These are phyloP conservation scores for Brasenia schreberi DNA, from an alignment of 164 flowering plant species.

Conservation along the genomic window DNA sequence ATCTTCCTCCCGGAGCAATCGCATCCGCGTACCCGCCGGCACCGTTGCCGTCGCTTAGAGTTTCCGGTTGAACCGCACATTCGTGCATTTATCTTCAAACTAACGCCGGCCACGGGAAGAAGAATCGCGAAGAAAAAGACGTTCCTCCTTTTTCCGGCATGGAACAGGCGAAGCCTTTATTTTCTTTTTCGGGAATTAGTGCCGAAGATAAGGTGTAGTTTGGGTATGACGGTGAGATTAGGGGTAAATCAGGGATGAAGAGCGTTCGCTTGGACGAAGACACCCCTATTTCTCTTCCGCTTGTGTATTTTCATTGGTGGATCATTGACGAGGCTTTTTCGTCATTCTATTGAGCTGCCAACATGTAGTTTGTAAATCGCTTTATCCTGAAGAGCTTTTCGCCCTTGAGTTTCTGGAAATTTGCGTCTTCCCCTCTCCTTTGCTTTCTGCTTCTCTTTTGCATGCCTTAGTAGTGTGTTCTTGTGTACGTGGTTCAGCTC, in stretches of 20 bases:
- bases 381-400: background rate
- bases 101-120: background rate
- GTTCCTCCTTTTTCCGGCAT: too few relatives aligned
- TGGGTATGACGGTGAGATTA: background rate
- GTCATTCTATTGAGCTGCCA: background rate
- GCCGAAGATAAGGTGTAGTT: background rate
- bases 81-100: too few relatives aligned
- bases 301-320: background rate
- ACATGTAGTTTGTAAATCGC: background rate
- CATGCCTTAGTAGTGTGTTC: too few relatives aligned
- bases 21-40: background rate
- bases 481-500: too few relatives aligned
- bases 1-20: conserved; percentile 7
- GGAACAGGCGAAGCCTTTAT: background rate
- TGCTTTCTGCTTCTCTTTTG: too few relatives aligned
- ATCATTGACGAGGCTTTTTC: background rate
- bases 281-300: background rate
- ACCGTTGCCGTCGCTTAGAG: conserved; percentile 1
- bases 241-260: background rate
- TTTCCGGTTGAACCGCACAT: too few relatives aligned
- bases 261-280: background rate
- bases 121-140: background rate
- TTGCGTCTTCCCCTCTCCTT: background rate
- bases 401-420: background rate
- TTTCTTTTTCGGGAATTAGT: background rate